Percentiles rank a stretch among this genome's conserved stretches.
phyloP scores from a whole-genome alignment of 306 rosid genomes.

The Medicago ruthenica region DNA sequence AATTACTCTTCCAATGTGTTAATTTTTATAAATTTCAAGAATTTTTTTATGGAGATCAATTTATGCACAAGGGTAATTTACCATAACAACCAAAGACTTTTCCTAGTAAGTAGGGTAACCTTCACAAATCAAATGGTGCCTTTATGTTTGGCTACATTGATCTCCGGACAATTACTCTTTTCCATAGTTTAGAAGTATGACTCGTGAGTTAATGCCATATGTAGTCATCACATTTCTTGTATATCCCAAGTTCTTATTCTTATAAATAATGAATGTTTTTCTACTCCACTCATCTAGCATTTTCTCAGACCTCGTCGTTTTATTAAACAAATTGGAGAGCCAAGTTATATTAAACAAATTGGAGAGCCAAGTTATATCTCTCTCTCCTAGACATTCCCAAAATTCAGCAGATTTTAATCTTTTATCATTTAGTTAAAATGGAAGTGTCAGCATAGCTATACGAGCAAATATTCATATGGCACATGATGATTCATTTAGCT shows the following conservation, averaged over 20 bases:
- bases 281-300: background rate
- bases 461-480: conserved; percentile 8
- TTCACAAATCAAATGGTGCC: background rate
- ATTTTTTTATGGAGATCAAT: background rate
- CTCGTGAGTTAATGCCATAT: background rate
- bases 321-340: background rate
- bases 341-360: background rate
- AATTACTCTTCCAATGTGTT: background rate
- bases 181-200: background rate
- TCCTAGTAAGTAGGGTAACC: conserved; percentile 8
- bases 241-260: background rate
- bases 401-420: conserved; percentile 17
- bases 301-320: background rate
- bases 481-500: conserved; percentile 28
- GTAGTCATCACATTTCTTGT: too few species aligned
- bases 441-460: background rate
- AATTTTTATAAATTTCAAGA: conserved; percentile 1
- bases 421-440: conserved; percentile 21
- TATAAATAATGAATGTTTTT: conserved; percentile 1
- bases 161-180: conserved; percentile 1
- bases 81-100: background rate
- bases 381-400: conserved; percentile 1
- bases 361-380: background rate
- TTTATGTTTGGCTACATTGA: background rate
- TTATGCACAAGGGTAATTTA: background rate